phyloP scores from a whole-genome alignment of 305 asterid species.

The Rubia occidens region DNA sequence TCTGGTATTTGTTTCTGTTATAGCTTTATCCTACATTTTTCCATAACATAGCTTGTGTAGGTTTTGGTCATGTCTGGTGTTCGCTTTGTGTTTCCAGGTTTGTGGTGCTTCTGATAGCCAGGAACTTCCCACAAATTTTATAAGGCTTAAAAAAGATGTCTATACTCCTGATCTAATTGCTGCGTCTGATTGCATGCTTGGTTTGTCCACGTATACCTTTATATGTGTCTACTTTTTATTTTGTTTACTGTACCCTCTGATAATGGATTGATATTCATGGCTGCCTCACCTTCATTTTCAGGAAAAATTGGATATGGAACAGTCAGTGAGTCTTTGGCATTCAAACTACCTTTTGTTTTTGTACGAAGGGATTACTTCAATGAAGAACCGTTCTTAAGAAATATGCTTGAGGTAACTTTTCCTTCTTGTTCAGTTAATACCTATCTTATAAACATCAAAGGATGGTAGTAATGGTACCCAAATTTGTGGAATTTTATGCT shows the following conservation, averaged over 20 bases:
- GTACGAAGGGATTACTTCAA: conserved; percentile 97
- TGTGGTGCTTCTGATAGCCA: conserved; percentile 86
- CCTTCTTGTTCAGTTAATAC: not conserved
- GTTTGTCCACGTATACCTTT: conserved; percentile 32
- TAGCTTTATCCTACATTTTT: conserved; percentile 1
- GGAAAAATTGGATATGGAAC: conserved; percentile 99
- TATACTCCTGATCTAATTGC: conserved; percentile 95
- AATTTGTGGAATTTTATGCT: not conserved
- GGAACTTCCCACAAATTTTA: conserved; percentile 78
- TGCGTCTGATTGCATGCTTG: conserved; percentile 99
- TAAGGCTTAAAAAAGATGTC: conserved; percentile 75
- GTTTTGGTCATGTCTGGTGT: conserved; percentile 8
- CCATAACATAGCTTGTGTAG: conserved; percentile 12
- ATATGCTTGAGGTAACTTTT: conserved; percentile 84
- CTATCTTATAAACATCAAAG: not conserved
- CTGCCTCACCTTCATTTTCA: conserved; percentile 26
- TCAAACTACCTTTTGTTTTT: conserved; percentile 90
- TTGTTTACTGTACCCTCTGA: conserved; percentile 2
- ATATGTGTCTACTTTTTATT: conserved; percentile 4
- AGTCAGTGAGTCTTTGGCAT: conserved; percentile 92
- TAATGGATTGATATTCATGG: conserved; percentile 13
- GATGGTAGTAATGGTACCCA: not conserved
- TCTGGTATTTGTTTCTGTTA: conserved; percentile 45
- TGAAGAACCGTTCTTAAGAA: conserved; percentile 96
- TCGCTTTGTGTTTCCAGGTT: conserved; percentile 42